A percentile compares a stretch with the other conserved stretches of the same genome.
phyloP scores from a whole-genome alignment of 1,284 basidiomycete genomes.

The Neolentinus lepideus region DNA sequence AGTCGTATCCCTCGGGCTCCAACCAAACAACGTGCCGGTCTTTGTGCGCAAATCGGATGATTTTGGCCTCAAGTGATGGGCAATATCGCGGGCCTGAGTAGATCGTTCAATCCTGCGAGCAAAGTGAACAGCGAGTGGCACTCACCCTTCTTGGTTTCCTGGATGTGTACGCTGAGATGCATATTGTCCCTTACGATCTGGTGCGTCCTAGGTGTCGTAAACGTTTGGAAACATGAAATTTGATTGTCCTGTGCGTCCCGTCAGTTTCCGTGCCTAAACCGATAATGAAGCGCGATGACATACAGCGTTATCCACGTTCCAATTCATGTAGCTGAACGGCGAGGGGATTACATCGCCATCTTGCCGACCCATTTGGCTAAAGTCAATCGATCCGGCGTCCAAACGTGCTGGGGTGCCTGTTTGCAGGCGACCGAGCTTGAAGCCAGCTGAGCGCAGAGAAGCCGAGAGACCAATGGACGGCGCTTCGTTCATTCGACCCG shows the following conservation, averaged over 20 bases:
- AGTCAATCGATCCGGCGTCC: constrained; percentile 64
- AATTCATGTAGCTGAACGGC: constrained; percentile 49
- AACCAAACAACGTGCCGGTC: constrained; percentile 76
- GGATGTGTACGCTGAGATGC: constrained; percentile 75
- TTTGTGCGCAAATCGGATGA: constrained; percentile 73
- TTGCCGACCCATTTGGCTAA: constrained; percentile 49
- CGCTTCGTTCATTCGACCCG: constrained; percentile 75
- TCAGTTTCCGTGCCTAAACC: not conserved
- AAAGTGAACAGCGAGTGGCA: not conserved
- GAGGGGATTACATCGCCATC: constrained; percentile 50
- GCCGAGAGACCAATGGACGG: constrained; percentile 71
- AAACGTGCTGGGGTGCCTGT: constrained; percentile 87
- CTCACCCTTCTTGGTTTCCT: constrained; percentile 77
- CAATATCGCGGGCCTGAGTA: constrained; percentile 81
- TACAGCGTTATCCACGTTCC: constrained; percentile 33
- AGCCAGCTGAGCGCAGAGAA: constrained; percentile 69
- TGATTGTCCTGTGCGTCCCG: constrained; percentile 51
- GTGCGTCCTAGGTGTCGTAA: constrained; percentile 70
- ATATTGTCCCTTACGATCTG: constrained; percentile 67
- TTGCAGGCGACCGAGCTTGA: constrained; percentile 77
- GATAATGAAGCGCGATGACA: constrained; percentile 5
- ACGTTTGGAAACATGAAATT: constrained; percentile 67
- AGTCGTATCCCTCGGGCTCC: constrained; percentile 87
- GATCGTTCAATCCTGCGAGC: constrained; percentile 1
- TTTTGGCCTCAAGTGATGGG: constrained; percentile 85